phyloP scores from a whole-genome alignment of 495 filamentous ascomycete genomes.

The Hypoxylon rickii region DNA sequence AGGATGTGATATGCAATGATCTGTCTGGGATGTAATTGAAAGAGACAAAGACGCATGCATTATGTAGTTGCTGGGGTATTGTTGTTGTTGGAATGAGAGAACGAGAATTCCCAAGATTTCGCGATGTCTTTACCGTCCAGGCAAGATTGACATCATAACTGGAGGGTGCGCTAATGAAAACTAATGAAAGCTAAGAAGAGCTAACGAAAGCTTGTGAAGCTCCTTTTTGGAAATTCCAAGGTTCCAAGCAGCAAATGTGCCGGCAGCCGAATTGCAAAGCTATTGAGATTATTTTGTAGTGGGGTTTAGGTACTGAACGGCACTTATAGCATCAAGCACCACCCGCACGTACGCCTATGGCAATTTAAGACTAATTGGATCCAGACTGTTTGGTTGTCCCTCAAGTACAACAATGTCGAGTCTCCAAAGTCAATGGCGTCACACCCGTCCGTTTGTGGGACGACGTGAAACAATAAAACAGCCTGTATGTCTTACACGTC shows the following conservation, averaged over 20 bases:
- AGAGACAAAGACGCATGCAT: slow-evolving; percentile 16
- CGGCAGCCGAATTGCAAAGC: background rate
- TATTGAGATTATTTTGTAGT: no score
- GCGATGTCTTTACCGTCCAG: slow-evolving; percentile 1
- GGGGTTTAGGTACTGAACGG: no score
- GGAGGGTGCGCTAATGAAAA: no score
- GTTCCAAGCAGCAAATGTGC: background rate
- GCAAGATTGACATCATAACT: slow-evolving; percentile 33
- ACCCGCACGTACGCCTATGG: no score
- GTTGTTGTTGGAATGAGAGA: slow-evolving; percentile 14
- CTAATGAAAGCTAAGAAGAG: no score
- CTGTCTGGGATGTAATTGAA: background rate
- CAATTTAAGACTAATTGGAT: slow-evolving; percentile 3
- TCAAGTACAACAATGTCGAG: background rate
- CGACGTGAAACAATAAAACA: no score
- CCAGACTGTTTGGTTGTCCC: slow-evolving; percentile 12
- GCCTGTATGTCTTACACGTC: no score
- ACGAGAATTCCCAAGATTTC: background rate
- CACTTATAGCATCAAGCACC: no score
- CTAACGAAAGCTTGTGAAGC: slow-evolving; percentile 28
- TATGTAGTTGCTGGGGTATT: no score
- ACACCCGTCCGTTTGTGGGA: no score
- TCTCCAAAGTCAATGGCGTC: slow-evolving; percentile 22
- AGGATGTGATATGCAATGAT: background rate
- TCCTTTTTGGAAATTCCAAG: slow-evolving; percentile 14